phyloP scores from a whole-genome alignment of 169 alveolate species.

The Plasmodium blacklocki region DNA sequence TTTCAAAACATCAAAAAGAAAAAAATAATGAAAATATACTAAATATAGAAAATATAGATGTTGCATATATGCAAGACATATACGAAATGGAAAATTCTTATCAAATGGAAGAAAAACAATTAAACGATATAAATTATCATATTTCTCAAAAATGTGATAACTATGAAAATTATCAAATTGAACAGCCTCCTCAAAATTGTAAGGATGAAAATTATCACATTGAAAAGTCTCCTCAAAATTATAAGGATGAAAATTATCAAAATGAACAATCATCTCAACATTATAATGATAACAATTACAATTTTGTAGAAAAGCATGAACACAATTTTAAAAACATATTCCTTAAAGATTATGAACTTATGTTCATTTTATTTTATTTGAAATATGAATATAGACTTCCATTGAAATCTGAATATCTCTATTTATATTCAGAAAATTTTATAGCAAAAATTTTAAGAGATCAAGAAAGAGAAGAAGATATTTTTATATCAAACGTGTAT shows the following conservation, averaged over 20 bases:
- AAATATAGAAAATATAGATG: too few species aligned
- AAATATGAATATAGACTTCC: conserved; percentile 44
- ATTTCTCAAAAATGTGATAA: too few species aligned
- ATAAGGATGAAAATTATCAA: not conserved
- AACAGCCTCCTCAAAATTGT: too few species aligned
- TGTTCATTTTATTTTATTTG: conserved; percentile 39
- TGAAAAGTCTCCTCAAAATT: too few species aligned
- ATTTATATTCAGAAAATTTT: conserved; percentile 12
- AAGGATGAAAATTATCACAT: too few species aligned
- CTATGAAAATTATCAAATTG: too few species aligned
- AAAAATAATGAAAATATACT: too few species aligned
- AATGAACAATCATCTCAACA: too few species aligned
- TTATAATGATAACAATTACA: not conserved
- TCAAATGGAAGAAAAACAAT: too few species aligned
- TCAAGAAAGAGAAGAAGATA: not conserved
- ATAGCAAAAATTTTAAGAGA: conserved; percentile 8
- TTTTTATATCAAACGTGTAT: conserved; percentile 23
- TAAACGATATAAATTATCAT: too few species aligned
- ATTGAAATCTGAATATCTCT: not conserved
- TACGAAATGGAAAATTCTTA: not conserved
- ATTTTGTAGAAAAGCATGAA: conserved; percentile 10
- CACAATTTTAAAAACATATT: conserved; percentile 22
- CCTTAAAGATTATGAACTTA: conserved; percentile 17
- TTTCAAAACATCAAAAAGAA: too few species aligned
- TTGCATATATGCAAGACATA: conserved; percentile 1